Evolutionary conservation across 371 early-diverging fungal genomes (phyloP).

Genomic region (Dichotomocladium elegans): DNA sequence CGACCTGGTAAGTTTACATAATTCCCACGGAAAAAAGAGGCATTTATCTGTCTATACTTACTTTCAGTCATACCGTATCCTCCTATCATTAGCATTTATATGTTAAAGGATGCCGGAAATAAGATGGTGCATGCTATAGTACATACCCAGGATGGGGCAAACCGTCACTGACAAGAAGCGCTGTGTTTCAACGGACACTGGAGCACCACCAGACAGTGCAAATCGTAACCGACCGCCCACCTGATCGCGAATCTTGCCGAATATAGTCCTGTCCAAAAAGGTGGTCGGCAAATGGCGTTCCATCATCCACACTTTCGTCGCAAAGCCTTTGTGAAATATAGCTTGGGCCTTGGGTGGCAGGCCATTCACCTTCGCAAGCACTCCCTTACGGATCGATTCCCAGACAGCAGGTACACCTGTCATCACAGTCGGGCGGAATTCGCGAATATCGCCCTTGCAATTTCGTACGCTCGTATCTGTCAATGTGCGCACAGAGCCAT

Average conservation of each 20-base stretch:
- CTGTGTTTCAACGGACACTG: slow-evolving; percentile 82
- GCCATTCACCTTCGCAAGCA: slow-evolving; percentile 65
- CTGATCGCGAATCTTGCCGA: slow-evolving; percentile 84
- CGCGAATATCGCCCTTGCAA: slow-evolving; percentile 93
- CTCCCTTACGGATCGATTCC: slow-evolving; percentile 90
- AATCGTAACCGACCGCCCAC: slow-evolving; percentile 92
- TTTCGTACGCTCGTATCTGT: slow-evolving; percentile 89
- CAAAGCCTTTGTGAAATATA: slow-evolving; percentile 73
- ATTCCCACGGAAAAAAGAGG: not conserved
- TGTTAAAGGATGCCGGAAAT: no score
- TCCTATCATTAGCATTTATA: no score
- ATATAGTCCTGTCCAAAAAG: slow-evolving; percentile 81
- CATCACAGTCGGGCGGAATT: slow-evolving; percentile 89
- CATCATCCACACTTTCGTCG: slow-evolving; percentile 73
- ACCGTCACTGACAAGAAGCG: slow-evolving; percentile 81
- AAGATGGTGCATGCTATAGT: no score
- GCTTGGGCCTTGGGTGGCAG: slow-evolving; percentile 62
- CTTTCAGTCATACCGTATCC: slow-evolving; percentile 63
- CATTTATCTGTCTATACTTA: slow-evolving; percentile 10
- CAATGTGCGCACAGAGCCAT: slow-evolving; percentile 83
- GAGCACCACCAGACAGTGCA: slow-evolving; percentile 94
- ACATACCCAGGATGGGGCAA: slow-evolving; percentile 88
- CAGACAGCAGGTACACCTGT: slow-evolving; percentile 92
- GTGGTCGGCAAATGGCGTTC: slow-evolving; percentile 64
- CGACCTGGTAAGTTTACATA: not conserved